Base-by-base conservation (phyloP, 1,284 basidiomycete genomes). In the Erythrobasidium hasegawianum region DNA sequence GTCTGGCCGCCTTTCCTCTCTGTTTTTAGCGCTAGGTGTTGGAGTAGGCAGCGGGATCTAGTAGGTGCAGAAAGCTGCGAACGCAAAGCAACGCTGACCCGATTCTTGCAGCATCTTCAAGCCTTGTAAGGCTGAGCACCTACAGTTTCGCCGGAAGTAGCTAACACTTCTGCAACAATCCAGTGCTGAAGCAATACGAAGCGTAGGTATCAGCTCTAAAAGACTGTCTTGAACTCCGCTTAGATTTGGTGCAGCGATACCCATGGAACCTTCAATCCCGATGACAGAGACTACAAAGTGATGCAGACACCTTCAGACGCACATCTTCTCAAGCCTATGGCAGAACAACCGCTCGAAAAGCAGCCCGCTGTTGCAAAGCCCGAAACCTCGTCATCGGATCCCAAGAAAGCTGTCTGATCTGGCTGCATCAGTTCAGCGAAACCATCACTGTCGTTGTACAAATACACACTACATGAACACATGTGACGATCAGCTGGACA, bases 71-170 rank as follows among this genome's bases (percentile, higher is more conserved):
- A n/a, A 22, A 27, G 8, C 26, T 3, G 16, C n/a, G 7, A n/a
- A 29, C 7, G 4, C n/a, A 8, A 29, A 53, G 26, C 9, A 26
- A 3, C 24, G 22, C n/a, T 53, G 50, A 53, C 18, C 26, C 5
- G 50, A 53, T 16, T n/a, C 50, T 22, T 39, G 18, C 56, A 65
- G 62, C 39, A 65, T 65, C 43, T 65, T 65, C 26, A 49, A 65
- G 39, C 62, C 62, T 33, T 33, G 62, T 65, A 39, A 27, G 61
- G 29, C 52, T 10, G 22, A 18, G 14, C n/a, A 24, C 16, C 13
- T 7, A 18, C 33, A n/a, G 14, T 24, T 26, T 22, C 14, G 20
- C 18, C n/a, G n/a, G n/a, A 33, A 10, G 14, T n/a, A 45, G 40
- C 20, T 53, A 8, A 24, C 50, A n/a, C n/a, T n/a, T n/a, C n/a